These are phyloP conservation scores for Saksenaea vasiformis DNA, from an alignment of 371 early-diverging fungal species.

Conservation along the genomic window DNA sequence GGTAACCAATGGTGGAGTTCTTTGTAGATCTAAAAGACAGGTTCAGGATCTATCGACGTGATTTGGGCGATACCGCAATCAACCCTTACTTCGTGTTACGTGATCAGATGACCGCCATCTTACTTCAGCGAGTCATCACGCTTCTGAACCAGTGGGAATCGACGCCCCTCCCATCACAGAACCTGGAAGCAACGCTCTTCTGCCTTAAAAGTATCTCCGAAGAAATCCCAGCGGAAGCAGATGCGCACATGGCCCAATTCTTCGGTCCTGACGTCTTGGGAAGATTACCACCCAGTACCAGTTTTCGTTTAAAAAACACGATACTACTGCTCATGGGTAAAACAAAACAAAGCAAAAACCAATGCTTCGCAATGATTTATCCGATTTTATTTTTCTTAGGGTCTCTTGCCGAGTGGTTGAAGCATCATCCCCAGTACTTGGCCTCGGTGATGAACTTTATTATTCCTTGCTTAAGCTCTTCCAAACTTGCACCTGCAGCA, in stretches of 20 bases:
- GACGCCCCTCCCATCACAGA: conserved; percentile 24
- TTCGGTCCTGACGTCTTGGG: conserved; percentile 63
- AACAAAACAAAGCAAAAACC: too few species aligned
- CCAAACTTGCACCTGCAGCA: conserved; percentile 64
- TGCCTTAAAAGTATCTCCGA: conserved; percentile 72
- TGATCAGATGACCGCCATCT: conserved; percentile 57
- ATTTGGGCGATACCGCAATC: conserved; percentile 75
- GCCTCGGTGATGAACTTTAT: conserved; percentile 65
- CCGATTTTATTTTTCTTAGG: conserved; percentile 43
- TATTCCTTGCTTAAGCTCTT: conserved; percentile 61
- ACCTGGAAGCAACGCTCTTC: conserved; percentile 65
- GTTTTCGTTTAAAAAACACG: conserved; percentile 52
- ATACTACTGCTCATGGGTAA: conserved; percentile 55
- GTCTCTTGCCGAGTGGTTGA: conserved; percentile 76
- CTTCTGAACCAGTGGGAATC: conserved; percentile 45
- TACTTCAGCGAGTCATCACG: conserved; percentile 53
- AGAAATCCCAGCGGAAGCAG: conserved; percentile 60
- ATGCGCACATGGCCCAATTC: conserved; percentile 54
- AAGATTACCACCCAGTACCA: conserved; percentile 38
- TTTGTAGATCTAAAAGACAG: conserved; percentile 56
- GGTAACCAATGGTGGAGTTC: neutral
- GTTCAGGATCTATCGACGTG: conserved; percentile 72
- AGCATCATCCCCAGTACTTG: conserved; percentile 62
- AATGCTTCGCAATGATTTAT: too few species aligned
- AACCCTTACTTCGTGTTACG: conserved; percentile 72